These are phyloP conservation scores for Crithidia bombi DNA, from an alignment of 208 protist genomes.

Conservation along the genomic window DNA sequence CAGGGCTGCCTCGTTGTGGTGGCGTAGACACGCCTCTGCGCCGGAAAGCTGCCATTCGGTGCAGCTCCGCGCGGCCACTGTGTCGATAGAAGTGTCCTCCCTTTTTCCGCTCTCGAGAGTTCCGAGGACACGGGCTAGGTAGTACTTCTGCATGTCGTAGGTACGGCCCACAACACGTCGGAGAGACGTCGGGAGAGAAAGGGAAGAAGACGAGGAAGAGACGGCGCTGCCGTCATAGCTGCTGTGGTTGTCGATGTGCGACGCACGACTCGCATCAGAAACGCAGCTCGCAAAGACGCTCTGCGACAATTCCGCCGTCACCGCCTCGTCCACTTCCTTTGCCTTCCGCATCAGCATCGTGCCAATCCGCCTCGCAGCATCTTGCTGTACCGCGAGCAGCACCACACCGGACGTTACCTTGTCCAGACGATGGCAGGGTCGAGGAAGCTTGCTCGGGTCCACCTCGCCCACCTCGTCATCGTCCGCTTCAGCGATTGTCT, in stretches of 20 bases:
- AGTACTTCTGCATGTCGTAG: slow-evolving; percentile 45
- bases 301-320: slow-evolving; percentile 25
- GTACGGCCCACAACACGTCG: slow-evolving; percentile 18
- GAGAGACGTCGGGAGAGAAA: slow-evolving; percentile 1
- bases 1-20: slow-evolving; percentile 12
- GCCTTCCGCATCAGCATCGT: slow-evolving; percentile 68
- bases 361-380: slow-evolving; percentile 58
- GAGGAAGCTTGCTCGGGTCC: slow-evolving; percentile 48
- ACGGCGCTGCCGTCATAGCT: background rate
- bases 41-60: slow-evolving; percentile 14
- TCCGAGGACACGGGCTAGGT: slow-evolving; percentile 32
- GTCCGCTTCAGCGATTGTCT: background rate
- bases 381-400: slow-evolving; percentile 58
- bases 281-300: no score
- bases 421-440: slow-evolving; percentile 88
- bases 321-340: slow-evolving; percentile 53
- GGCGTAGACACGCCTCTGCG: slow-evolving; percentile 4
- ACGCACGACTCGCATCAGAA: no score
- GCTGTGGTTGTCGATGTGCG: background rate
- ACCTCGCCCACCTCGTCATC: slow-evolving; percentile 34
- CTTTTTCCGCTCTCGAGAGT: background rate
- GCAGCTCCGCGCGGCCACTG: background rate
- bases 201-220: background rate
- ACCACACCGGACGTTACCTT: slow-evolving; percentile 90
- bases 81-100: background rate